Evolutionary conservation across 1,139 yeast species (phyloP).

Genomic region (Pichia cactophila): DNA sequence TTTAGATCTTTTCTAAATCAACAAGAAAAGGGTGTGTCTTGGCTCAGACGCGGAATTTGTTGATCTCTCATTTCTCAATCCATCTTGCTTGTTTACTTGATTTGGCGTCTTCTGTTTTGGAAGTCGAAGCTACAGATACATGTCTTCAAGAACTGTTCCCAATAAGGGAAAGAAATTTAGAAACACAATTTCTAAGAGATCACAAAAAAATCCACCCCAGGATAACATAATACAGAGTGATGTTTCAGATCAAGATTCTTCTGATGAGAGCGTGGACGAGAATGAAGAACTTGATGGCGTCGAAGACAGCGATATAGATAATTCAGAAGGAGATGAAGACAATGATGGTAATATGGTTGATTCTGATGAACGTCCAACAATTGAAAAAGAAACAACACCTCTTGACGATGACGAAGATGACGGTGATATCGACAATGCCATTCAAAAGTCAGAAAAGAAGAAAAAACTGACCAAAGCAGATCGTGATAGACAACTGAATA

Average conservation of each 20-base stretch:
- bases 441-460: conserved; percentile 5
- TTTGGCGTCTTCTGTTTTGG: background rate
- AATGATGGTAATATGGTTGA: background rate
- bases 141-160: background rate
- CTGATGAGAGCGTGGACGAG: background rate
- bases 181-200: background rate
- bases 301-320: background rate
- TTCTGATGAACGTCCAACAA: background rate
- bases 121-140: background rate
- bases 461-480: background rate
- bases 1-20: too few species aligned
- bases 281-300: conserved; percentile 1
- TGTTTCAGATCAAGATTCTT: background rate
- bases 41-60: background rate
- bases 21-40: background rate
- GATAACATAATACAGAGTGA: background rate
- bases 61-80: background rate
- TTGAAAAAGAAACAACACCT: background rate
- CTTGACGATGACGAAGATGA: background rate
- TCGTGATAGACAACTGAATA: conserved; percentile 6
- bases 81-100: background rate
- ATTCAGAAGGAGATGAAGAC: background rate
- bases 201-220: background rate
- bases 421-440: conserved; percentile 8
- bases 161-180: background rate